Conservation (phyloP, 768 basidiomycete genomes). For the Atractiella rhizophila region DNA sequence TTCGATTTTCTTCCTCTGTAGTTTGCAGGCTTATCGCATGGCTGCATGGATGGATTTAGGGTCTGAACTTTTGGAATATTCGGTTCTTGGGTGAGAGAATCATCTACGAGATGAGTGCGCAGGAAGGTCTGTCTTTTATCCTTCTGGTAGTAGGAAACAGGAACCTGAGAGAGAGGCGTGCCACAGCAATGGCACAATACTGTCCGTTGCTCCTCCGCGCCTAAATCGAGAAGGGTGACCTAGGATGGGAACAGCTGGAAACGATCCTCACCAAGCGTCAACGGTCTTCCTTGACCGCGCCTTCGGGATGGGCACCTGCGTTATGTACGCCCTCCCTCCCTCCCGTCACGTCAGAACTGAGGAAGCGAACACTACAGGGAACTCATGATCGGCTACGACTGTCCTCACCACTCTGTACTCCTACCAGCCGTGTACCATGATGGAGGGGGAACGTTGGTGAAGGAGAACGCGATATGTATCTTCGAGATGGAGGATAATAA, state of each 20-base stretch:
- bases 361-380: slow-evolving; percentile 31
- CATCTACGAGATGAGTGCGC: slow-evolving; percentile 32
- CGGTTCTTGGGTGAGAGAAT: slow-evolving; percentile 35
- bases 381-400: slow-evolving; percentile 42
- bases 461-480: slow-evolving; percentile 36
- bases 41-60: too few species aligned
- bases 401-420: slow-evolving; percentile 36
- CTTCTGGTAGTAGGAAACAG: too few species aligned
- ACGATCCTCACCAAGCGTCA: slow-evolving; percentile 36
- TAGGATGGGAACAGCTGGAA: too few species aligned
- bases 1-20: too few species aligned
- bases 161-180: too few species aligned
- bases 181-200: slow-evolving; percentile 18
- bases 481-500: slow-evolving; percentile 38
- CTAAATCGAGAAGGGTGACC: too few species aligned
- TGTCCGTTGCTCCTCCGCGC: too few species aligned
- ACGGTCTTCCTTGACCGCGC: slow-evolving; percentile 39
- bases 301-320: slow-evolving; percentile 36
- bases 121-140: too few species aligned
- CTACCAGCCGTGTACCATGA: slow-evolving; percentile 35
- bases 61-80: slow-evolving; percentile 36
- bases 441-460: slow-evolving; percentile 25
- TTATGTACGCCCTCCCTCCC: not conserved
- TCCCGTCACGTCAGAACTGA: not conserved
- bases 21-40: too few species aligned